Evolutionary conservation across 1,284 basidiomycete species (phyloP), one percentile per base, ranked within the genome.

Genomic region (Cutaneotrichosporon daszewskae): DNA sequence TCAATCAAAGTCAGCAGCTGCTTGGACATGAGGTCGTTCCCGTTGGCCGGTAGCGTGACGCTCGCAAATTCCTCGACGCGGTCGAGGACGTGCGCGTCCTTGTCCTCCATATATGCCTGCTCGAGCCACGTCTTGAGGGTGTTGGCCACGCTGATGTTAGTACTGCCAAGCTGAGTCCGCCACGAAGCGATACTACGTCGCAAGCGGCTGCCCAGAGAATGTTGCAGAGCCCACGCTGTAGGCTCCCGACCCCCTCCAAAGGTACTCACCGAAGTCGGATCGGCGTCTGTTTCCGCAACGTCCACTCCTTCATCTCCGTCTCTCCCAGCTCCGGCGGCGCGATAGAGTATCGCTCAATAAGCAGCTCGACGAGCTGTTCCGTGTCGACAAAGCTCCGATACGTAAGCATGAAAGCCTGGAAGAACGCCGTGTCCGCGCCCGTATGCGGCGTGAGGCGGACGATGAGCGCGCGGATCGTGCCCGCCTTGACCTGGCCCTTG

Each of bases 371-470:
- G 18, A 98, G 73, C 47, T 90, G 84, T 44, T 88, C 79, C 16
- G 89, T 75, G 1, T 83, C 84, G 13, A 88, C 90, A 69, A 98
- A 98, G 0, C 90, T 94, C 57, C 92, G 89, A 76, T 91, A 96
- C 1, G 95, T 98, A 79, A 96, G 85, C 51, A 98, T 71, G 78
- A 98, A 99, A 2, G 91, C 85, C 65, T 87, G 85, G 65, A 83
- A 87, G 72, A 88, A 98, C 6, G 81, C 79, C 16, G 57, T 62
- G 43, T 66, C 65, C 49, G 41, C 79, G 61, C 81, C 79, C 53
- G 88, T 86, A 66, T 98, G 94, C 25, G 87, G 83, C 2, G 94
- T 97, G 45, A 97, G 73, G 6, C 88, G 80, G 61, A 91, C 90
- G 5, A 97, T 82, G 8, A 97, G 74, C 3, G 89, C 88, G 13